Evolutionary conservation across 2,329 filamentous ascomycete species (phyloP).

Genomic region (Botryotinia convoluta): DNA sequence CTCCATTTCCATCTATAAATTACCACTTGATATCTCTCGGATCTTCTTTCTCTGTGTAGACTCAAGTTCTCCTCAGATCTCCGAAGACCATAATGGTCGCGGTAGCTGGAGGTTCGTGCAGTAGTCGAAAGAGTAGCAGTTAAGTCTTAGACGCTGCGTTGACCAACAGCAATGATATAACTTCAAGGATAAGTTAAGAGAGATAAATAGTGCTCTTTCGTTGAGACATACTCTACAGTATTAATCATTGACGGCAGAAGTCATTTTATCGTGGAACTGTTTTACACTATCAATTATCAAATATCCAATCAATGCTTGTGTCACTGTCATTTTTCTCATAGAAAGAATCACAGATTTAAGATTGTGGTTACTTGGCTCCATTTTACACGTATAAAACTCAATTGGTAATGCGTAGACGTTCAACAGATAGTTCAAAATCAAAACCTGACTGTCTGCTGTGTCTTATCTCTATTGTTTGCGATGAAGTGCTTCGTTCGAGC

Average conservation of each 20-base stretch:
- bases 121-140: background rate
- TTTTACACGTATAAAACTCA: background rate
- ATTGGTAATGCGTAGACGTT: background rate
- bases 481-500: background rate
- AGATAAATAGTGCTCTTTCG: background rate
- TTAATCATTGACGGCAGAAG: background rate
- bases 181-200: background rate
- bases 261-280: background rate
- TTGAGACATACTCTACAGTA: background rate
- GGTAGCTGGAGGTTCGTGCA: background rate
- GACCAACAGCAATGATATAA: background rate
- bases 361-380: background rate
- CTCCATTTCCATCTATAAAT: background rate
- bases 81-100: background rate
- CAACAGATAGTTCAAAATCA: background rate
- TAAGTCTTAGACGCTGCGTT: background rate
- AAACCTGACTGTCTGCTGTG: background rate
- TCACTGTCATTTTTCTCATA: background rate
- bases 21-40: background rate
- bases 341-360: background rate
- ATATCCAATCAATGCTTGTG: background rate
- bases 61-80: background rate
- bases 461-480: too few species aligned
- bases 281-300: background rate
- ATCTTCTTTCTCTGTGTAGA: background rate